Conservation (phyloP, 805 yeast genomes). For the Saccharomycopsis olivae region DNA sequence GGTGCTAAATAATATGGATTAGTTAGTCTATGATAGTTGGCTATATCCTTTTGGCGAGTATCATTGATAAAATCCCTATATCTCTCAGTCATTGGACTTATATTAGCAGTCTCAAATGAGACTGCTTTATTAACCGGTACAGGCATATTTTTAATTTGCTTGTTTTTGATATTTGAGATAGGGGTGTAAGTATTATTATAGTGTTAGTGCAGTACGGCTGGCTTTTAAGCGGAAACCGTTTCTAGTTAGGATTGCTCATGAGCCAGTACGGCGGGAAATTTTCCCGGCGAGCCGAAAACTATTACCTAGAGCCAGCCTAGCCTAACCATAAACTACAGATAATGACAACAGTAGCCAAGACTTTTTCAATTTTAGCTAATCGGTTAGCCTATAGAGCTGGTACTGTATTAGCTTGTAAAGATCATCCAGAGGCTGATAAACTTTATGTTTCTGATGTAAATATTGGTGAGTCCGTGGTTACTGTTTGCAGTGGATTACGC, state of each 20-base stretch:
- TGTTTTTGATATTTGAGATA: background rate
- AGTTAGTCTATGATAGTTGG: conserved; percentile 10
- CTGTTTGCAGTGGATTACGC: conserved; percentile 54
- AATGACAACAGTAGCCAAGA: no score
- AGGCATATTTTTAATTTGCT: background rate
- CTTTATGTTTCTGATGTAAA: conserved; percentile 44
- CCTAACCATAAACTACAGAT: no score
- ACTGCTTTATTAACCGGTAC: conserved; percentile 7
- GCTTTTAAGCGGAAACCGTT: background rate
- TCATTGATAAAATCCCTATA: conserved; percentile 13
- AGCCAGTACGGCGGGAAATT: no score
- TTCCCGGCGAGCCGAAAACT: no score
- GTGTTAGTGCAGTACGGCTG: background rate
- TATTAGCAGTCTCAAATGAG: conserved; percentile 16
- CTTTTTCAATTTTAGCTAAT: no score
- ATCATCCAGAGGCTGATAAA: conserved; percentile 49
- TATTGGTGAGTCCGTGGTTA: conserved; percentile 19
- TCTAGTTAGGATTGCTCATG: no score
- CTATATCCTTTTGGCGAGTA: conserved; percentile 12
- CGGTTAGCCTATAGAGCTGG: no score
- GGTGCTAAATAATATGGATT: conserved; percentile 17
- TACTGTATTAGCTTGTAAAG: no score
- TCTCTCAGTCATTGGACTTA: conserved; percentile 12
- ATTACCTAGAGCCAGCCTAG: no score
- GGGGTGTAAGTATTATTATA: background rate